phyloP scores from a whole-genome alignment of 176 grass and related monocot genomes.

The Elymus sibiricus region DNA sequence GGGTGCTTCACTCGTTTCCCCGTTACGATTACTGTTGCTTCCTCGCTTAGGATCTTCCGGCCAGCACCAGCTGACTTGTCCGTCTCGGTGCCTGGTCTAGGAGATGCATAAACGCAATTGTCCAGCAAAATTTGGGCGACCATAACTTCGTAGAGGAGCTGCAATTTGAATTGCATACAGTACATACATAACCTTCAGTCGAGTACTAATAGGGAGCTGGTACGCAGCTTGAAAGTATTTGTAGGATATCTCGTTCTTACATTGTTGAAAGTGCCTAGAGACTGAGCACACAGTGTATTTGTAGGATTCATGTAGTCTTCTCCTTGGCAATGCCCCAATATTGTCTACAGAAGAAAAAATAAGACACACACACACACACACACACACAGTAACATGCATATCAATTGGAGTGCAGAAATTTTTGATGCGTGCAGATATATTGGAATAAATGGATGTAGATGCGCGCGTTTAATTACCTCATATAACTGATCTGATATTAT shows the following conservation, averaged over 20 bases:
- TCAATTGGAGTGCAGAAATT: not conserved
- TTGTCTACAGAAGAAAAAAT: not conserved
- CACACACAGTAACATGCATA: not conserved
- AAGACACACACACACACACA: too few relatives aligned
- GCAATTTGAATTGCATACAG: not conserved
- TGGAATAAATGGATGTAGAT: not conserved
- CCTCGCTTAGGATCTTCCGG: constrained; percentile 22
- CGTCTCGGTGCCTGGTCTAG: not conserved
- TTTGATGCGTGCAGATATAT: too few relatives aligned
- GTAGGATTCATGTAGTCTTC: constrained; percentile 33
- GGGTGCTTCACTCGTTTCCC: not conserved
- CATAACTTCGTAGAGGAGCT: constrained; percentile 24
- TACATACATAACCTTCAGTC: not conserved
- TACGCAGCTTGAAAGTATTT: not conserved
- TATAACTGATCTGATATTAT: constrained; percentile 55
- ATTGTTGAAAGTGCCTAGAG: constrained; percentile 17
- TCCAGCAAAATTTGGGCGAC: constrained; percentile 7
- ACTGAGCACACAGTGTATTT: constrained; percentile 30
- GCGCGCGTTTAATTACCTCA: constrained; percentile 34
- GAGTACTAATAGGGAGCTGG: not conserved
- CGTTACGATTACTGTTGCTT: not conserved
- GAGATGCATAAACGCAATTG: constrained; percentile 31
- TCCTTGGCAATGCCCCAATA: constrained; percentile 31
- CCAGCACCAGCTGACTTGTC: not conserved
- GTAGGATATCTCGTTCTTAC: constrained; percentile 5